Percentiles rank a stretch among this genome's conserved stretches.
phyloP scores from a whole-genome alignment of 345 rosid species.

The Cardamine resedifolia region DNA sequence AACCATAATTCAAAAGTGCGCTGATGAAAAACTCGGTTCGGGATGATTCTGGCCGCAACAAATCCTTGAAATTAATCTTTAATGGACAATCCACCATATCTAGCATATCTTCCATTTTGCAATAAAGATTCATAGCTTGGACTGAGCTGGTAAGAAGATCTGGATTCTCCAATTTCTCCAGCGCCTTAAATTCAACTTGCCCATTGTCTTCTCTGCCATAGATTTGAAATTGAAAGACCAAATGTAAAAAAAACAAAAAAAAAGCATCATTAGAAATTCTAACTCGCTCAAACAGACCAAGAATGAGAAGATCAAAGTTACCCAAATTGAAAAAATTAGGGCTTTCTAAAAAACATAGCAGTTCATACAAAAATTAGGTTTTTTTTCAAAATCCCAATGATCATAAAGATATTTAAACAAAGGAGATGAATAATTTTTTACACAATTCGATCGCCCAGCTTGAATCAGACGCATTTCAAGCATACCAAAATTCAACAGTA shows the following conservation, averaged over 20 bases:
- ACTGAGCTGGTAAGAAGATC: constrained; percentile 59
- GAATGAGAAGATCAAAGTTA: not conserved
- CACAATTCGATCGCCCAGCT: constrained; percentile 6
- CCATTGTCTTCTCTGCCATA: constrained; percentile 67
- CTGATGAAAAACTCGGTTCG: constrained; percentile 75
- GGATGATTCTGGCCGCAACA: constrained; percentile 55
- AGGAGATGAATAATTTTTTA: not conserved
- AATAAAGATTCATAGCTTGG: constrained; percentile 46
- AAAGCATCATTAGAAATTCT: not conserved
- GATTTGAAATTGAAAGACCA: not conserved
- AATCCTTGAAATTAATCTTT: constrained; percentile 62
- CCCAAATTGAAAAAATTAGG: constrained; percentile 27
- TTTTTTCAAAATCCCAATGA: not conserved
- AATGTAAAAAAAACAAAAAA: not conserved
- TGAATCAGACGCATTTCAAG: not conserved
- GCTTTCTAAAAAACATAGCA: not conserved
- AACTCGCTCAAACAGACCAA: not conserved
- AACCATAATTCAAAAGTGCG: constrained; percentile 74
- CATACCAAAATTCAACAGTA: not conserved
- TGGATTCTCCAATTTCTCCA: constrained; percentile 92
- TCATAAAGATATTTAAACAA: not conserved
- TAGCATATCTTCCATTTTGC: constrained; percentile 50
- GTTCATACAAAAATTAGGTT: not conserved
- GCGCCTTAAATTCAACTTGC: constrained; percentile 69
- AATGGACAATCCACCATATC: constrained; percentile 52